Base-by-base conservation (phyloP, 2,329 filamentous ascomycete genomes). In the Trichoderma guizhouense region DNA sequence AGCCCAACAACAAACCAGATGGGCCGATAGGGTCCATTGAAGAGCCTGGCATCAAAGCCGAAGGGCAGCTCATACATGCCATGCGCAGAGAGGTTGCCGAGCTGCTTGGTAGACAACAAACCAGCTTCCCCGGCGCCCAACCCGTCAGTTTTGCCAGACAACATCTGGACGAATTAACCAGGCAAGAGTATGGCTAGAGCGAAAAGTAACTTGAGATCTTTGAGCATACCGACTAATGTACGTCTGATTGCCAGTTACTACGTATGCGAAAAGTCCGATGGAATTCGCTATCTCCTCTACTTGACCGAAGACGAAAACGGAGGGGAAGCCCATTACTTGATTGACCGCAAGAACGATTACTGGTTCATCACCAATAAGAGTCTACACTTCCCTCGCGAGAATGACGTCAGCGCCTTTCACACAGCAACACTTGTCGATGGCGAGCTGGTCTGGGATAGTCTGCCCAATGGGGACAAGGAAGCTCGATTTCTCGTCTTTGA, bases 301-400 rank as follows among this genome's bases (percentile, higher is more conserved):
- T 90, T 96, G 75, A 94, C 93, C 65, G 81, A 85, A 8, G 91
- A 92, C 79, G 87, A 90, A 55, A 80, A 84, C 7, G 84, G 84
- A 69, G 75, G 79, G 63, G 94, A 97, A 79, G 88, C 91, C 28
- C 93, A 96, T 79, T 98, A 97, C 84, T 87, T 99, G 71, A 97
- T 99, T 83, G 95, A 99, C 83, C 94, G 96, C 79, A 97, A 95
- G 83, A 98, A 99, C 83, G 94, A 98, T 81, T 99, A 96, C 85
- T 97, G 95, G 88, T 94, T 88, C 78, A 89, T 98, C 73, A 88
- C 89, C 34, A 86, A 88, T 73, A 84, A 84, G 68, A 87, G 84
- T 71, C 87, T 98, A 28, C 94, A 97, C 81, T 95, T 98, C 76
- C 96, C 96, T 0, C 84, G 92, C 26, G 89, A 89, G 47, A 84